Evolutionary conservation across 1,284 basidiomycete genomes (phyloP), one percentile per base, ranked within the genome.

Genomic region (Marasmius sp.): DNA sequence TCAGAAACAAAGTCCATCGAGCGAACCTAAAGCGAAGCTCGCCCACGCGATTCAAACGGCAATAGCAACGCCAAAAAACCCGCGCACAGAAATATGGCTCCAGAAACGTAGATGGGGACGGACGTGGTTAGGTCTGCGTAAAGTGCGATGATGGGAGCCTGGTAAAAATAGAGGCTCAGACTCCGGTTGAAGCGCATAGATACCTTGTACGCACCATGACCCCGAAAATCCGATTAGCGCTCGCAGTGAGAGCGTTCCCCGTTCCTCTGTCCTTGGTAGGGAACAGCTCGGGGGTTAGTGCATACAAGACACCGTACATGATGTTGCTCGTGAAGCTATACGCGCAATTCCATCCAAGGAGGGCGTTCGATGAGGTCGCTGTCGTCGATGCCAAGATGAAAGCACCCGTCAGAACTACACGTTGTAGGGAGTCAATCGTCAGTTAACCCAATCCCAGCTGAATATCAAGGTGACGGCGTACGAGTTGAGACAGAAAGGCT

Each of bases 281-380:
- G 76, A 93, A 92, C 9, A 91, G 70, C 71, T 93, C 89, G 1
- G 87, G 86, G 0, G 86, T 85, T 51, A 88, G 68, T 10, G 88
- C 88, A 67, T 91, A 92, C 61, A 92, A 73, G 0, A 92, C 88
- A 14, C 88, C 89, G 64, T 91, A 92, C 89, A 92, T 92, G 62
- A 91, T 80, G 67, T 89, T 88, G 64, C 85, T 87, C 36, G 80
- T 81, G 68, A 89, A 85, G 12, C 82, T 82, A 65, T 86, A 87
- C 39, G 81, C 85, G 65, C 84, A 88, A 65, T 87, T 87, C 83
- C 85, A 89, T 27, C 85, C 88, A 68, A 89, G 82, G 68, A 94
- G 73, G 69, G 88, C 77, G 75, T 83, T 74, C 2, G 87, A 87
- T 11, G 82, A 85, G 50, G 87, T 79, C 9, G 90, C 85, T 1